Evolutionary conservation across 2,329 filamentous ascomycete genomes (phyloP).

Genomic region (Beauveria rudraprayagi): DNA sequence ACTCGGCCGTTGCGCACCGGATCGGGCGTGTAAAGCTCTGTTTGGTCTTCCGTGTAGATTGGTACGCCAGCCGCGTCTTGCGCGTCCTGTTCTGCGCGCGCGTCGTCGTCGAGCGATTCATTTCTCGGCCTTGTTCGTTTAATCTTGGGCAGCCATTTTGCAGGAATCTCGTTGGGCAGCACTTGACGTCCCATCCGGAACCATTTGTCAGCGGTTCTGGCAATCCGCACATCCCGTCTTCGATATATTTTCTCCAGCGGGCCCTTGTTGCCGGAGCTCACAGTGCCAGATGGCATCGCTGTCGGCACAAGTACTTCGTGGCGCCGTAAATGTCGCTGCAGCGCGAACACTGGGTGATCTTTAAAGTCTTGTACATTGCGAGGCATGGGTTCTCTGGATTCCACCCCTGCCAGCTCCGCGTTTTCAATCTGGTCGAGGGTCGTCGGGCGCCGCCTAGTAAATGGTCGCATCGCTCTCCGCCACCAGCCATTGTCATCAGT

Average conservation of each 20-base stretch:
- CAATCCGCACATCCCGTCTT: slow-evolving; percentile 68
- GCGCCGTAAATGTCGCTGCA: slow-evolving; percentile 75
- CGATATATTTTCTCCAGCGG: slow-evolving; percentile 73
- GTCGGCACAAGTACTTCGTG: slow-evolving; percentile 75
- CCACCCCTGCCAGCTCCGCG: slow-evolving; percentile 61
- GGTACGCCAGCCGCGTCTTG: slow-evolving; percentile 39
- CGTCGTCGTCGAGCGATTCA: slow-evolving; percentile 17
- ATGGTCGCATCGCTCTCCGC: slow-evolving; percentile 42
- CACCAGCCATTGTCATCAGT: slow-evolving; percentile 44
- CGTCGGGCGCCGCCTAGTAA: slow-evolving; percentile 30
- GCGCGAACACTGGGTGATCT: slow-evolving; percentile 71
- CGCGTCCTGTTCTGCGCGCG: slow-evolving; percentile 21
- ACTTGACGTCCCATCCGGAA: slow-evolving; percentile 79
- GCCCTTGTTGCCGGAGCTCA: slow-evolving; percentile 57
- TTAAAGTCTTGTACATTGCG: slow-evolving; percentile 83
- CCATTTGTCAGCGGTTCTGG: slow-evolving; percentile 80
- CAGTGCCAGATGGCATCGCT: slow-evolving; percentile 64
- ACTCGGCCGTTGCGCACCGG: slow-evolving; percentile 67
- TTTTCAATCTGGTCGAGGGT: slow-evolving; percentile 82
- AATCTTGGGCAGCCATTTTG: slow-evolving; percentile 60
- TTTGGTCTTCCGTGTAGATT: slow-evolving; percentile 55
- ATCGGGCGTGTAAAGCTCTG: slow-evolving; percentile 65
- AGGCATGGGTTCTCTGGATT: slow-evolving; percentile 75
- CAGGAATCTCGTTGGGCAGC: slow-evolving; percentile 67
- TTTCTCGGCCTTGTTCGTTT: slow-evolving; percentile 22